Conservation (phyloP, 139 green algal species). For the Chlorella sorokiniana region DNA sequence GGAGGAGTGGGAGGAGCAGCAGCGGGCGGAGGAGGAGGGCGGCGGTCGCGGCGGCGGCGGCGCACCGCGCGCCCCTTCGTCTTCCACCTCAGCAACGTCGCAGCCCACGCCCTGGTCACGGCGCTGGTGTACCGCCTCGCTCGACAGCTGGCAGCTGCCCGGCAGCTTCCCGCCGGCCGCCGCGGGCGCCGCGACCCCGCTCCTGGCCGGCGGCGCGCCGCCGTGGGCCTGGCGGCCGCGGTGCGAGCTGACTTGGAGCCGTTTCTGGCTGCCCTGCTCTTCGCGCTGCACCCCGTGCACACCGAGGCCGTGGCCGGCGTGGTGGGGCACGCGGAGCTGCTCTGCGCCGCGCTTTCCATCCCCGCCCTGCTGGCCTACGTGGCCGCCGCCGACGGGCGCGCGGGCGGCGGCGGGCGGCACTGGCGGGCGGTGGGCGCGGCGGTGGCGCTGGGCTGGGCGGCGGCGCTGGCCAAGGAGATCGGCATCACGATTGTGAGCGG, state of each 20-base stretch:
- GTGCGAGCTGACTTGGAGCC: conserved; percentile 33
- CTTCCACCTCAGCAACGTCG: conserved; percentile 65
- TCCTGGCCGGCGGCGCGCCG: no score
- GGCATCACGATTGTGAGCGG: conserved; percentile 70
- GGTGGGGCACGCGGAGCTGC: conserved; percentile 78
- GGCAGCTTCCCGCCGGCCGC: neutral
- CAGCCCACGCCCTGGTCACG: conserved; percentile 59
- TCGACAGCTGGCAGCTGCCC: conserved; percentile 8
- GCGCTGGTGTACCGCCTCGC: conserved; percentile 52
- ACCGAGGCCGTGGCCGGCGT: conserved; percentile 81
- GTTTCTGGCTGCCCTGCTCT: conserved; percentile 60
- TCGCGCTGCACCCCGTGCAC: conserved; percentile 76
- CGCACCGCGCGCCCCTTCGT: conserved; percentile 51
- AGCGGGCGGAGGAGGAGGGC: neutral
- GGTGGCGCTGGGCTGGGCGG: conserved; percentile 46
- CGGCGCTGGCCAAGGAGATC: conserved; percentile 81
- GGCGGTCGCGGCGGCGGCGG: neutral
- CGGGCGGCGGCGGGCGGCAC: conserved; percentile 14
- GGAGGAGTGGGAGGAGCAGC: neutral
- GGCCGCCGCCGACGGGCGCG: conserved; percentile 38
- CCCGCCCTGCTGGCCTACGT: conserved; percentile 66
- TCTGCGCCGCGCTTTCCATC: conserved; percentile 59
- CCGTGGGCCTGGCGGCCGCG: neutral
- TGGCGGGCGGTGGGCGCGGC: conserved; percentile 51
- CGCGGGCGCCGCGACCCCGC: no score